Evolutionary conservation across 2,329 filamentous ascomycete genomes (phyloP), one percentile per base, ranked within the genome.

Genomic region (Epichloe coenophiala): DNA sequence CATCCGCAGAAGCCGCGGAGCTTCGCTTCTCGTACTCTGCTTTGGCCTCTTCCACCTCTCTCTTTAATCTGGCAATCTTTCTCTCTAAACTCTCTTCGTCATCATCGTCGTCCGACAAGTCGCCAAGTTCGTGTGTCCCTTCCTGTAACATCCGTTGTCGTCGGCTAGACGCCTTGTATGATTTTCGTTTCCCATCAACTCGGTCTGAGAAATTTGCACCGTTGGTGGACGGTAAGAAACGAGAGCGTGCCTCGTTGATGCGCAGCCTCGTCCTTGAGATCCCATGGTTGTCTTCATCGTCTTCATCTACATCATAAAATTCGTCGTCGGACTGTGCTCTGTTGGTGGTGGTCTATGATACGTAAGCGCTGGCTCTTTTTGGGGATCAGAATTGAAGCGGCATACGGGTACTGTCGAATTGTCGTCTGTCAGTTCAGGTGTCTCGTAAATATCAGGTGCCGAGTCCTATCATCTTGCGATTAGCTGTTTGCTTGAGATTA

Each of bases 391-490:
- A 21, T 8, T 40, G 44, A 43, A 17, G 35, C 13, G n/a, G 66
- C 78, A 67, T 71, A 91, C 87, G 51, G 83, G 86, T 51, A 89
- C 72, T 45, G 89, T 95, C 21, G 89, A 95, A 56, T 81, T 86
- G 67, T 95, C 90, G 63, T 95, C 88, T 51, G 86, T 91, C 57
- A 96, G 73, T 51, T 95, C 90, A 57, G 91, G 90, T 15, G 93
- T 97, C 69, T 97, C 91, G 73, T 96, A 97, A 61, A 95, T 88
- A 63, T 97, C 93, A 57, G 90, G 90, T 31, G 90, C 89, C 50
- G 84, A 86, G 69, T 96, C 90, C 86, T 94, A 58, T 39, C 12
- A 23, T 49, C 47, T 51, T 11, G 19, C 23, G 21, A 44, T 49
- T 27, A 56, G 64, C 55, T 63, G 59, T 40, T 36, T 47, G 53